These are phyloP conservation scores for Heterobasidion annosum DNA, from an alignment of 1,284 basidiomycete genomes.

Conservation along the genomic window DNA sequence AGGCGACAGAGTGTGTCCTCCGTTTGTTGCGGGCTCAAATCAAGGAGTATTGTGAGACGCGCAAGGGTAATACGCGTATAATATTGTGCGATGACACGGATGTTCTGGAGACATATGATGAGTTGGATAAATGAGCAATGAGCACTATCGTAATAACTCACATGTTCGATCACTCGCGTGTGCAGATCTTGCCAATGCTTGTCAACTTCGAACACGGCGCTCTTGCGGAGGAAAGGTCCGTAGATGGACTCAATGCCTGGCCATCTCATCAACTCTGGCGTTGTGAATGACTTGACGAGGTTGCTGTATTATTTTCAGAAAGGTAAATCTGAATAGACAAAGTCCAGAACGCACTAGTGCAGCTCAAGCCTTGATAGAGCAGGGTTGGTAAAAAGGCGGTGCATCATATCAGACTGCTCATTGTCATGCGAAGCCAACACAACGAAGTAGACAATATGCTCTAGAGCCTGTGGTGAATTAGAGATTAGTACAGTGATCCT, in stretches of 20 bases:
- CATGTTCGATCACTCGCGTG: slow-evolving; percentile 94
- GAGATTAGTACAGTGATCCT: slow-evolving; percentile 3
- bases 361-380: slow-evolving; percentile 76
- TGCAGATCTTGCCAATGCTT: slow-evolving; percentile 95
- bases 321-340: slow-evolving; percentile 1
- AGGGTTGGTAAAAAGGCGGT: slow-evolving; percentile 76
- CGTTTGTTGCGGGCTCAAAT: slow-evolving; percentile 75
- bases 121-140: neutral
- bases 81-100: slow-evolving; percentile 91
- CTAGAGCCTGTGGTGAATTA: slow-evolving; percentile 54
- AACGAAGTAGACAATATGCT: slow-evolving; percentile 93
- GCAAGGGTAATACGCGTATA: slow-evolving; percentile 88
- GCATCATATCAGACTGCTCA: slow-evolving; percentile 95
- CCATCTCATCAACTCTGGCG: slow-evolving; percentile 96
- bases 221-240: slow-evolving; percentile 74
- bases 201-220: slow-evolving; percentile 73
- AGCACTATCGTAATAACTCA: slow-evolving; percentile 30
- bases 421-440: slow-evolving; percentile 92
- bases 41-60: slow-evolving; percentile 82
- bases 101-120: slow-evolving; percentile 55
- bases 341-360: slow-evolving; percentile 59
- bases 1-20: slow-evolving; percentile 85
- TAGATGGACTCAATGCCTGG: slow-evolving; percentile 92
- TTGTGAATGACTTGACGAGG: slow-evolving; percentile 93
- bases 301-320: slow-evolving; percentile 46